Evolutionary conservation across 208 protist species (phyloP).

Genomic region (Trypanosoma rangeli): DNA sequence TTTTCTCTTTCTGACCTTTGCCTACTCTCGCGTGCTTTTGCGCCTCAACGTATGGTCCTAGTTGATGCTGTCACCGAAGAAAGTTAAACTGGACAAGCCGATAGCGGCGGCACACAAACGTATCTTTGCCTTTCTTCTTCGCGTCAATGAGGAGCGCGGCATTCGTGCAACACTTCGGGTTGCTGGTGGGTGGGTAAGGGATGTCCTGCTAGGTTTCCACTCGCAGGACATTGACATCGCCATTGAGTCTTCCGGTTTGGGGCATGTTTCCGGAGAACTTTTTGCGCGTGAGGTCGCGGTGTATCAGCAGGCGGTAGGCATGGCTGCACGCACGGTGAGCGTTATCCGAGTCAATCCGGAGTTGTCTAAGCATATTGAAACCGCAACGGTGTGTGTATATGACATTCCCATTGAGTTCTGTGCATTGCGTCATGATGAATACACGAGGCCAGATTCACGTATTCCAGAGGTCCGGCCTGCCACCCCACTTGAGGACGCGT

Average conservation of each 20-base stretch:
- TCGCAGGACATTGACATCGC: constrained; percentile 99
- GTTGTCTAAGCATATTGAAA: constrained; percentile 98
- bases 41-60: constrained; percentile 2
- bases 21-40: not conserved
- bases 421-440: constrained; percentile 94
- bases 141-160: constrained; percentile 58
- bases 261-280: constrained; percentile 66
- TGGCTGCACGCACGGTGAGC: constrained; percentile 67
- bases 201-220: constrained; percentile 89
- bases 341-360: constrained; percentile 96
- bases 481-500: constrained; percentile 93
- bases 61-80: constrained; percentile 39
- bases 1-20: constrained; percentile 16
- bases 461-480: constrained; percentile 90
- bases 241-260: constrained; percentile 72
- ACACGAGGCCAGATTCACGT: constrained; percentile 79
- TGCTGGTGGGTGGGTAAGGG: constrained; percentile 98
- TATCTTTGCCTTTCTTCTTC: constrained; percentile 84
- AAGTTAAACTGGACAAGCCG: constrained; percentile 35
- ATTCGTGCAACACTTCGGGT: constrained; percentile 83
- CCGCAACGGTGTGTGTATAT: constrained; percentile 92
- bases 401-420: constrained; percentile 96
- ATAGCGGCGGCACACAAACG: constrained; percentile 63
- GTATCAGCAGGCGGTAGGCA: constrained; percentile 60
- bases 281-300: constrained; percentile 90